phyloP scores from a whole-genome alignment of 2,329 filamentous ascomycete genomes.

The Cladosporium sp. region DNA sequence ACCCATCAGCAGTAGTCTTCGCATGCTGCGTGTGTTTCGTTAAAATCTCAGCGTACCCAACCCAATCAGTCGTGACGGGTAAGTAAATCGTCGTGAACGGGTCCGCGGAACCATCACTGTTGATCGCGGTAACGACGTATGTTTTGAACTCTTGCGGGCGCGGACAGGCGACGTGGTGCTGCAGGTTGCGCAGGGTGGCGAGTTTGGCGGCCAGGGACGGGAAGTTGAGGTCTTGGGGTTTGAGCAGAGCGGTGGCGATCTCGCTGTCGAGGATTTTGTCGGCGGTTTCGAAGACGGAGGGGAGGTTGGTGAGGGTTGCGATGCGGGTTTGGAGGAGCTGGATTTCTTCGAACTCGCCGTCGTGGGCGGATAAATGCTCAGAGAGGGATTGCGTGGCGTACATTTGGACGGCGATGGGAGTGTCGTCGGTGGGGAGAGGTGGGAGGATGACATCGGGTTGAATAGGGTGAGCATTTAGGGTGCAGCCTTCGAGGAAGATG shows the following conservation, averaged over 20 bases:
- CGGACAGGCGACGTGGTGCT: background rate
- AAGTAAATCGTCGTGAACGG: background rate
- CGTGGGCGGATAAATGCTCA: background rate
- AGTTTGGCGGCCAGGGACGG: background rate
- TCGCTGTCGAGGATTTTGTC: background rate
- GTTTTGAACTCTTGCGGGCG: background rate
- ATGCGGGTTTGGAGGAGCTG: background rate
- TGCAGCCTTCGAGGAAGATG: conserved; percentile 3
- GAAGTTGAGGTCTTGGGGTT: background rate
- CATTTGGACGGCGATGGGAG: conserved; percentile 3
- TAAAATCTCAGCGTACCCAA: background rate
- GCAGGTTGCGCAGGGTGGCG: background rate
- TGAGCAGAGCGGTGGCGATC: background rate
- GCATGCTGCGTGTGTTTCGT: background rate
- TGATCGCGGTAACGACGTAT: background rate
- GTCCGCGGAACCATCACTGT: background rate
- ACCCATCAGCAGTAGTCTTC: background rate
- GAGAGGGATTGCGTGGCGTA: background rate
- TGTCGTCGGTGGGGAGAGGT: background rate
- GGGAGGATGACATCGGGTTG: background rate
- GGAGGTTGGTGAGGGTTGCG: background rate
- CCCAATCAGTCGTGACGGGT: background rate
- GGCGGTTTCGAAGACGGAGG: background rate
- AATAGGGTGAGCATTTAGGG: background rate
- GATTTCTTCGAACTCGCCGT: background rate